phyloP scores from a whole-genome alignment of 139 green algal species.

The Closterium sp. region DNA sequence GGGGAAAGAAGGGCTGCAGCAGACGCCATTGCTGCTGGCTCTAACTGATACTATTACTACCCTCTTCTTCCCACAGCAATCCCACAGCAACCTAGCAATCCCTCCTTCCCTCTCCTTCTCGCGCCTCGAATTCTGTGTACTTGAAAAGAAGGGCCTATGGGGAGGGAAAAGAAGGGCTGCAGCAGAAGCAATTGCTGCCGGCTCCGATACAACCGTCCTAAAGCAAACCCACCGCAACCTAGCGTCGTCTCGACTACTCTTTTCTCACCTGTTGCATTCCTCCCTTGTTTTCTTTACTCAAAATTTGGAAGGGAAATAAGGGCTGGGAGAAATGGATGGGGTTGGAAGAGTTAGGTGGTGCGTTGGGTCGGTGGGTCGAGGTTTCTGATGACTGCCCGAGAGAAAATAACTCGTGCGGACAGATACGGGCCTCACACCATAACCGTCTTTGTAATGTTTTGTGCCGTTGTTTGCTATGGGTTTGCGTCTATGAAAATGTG shows the following conservation, averaged over 20 bases:
- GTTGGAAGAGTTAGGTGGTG: not conserved
- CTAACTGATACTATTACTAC: no score
- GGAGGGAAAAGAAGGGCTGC: not conserved
- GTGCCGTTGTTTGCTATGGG: no score
- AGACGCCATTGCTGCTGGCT: no score
- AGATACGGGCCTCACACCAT: not conserved
- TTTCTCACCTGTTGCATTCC: not conserved
- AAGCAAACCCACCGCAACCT: not conserved
- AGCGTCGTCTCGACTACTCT: no score
- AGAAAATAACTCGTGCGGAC: not conserved
- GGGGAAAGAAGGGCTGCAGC: no score
- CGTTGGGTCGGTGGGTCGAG: not conserved
- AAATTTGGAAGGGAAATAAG: not conserved
- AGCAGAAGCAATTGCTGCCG: not conserved
- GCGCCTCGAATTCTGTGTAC: no score
- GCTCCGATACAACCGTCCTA: not conserved
- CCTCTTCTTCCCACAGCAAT: no score
- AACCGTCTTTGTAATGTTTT: not conserved
- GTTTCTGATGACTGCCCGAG: not conserved
- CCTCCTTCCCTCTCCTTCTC: no score
- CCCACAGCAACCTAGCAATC: no score
- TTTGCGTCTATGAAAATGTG: no score
- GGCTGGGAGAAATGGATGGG: not conserved
- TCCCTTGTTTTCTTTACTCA: not conserved
- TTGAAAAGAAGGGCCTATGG: no score